Evolutionary conservation across 805 yeast genomes (phyloP).

Genomic region (Suhomyces sp.): DNA sequence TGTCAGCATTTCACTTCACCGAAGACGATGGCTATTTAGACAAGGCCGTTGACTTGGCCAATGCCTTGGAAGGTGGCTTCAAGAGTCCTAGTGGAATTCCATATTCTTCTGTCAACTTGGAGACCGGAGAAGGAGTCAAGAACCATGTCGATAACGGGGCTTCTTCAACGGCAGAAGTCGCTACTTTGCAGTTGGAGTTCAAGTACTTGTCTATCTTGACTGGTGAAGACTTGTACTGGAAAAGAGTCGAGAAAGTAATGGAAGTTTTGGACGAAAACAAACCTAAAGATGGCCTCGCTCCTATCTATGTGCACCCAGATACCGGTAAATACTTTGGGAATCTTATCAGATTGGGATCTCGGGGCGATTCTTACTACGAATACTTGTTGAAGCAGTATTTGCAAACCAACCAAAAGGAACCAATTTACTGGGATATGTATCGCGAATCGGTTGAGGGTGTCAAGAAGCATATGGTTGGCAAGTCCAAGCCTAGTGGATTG

Average conservation of each 20-base stretch:
- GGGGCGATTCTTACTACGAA: constrained; percentile 94
- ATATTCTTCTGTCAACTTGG: constrained; percentile 71
- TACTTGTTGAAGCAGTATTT: constrained; percentile 81
- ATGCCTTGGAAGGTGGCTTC: constrained; percentile 67
- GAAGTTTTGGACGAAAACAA: constrained; percentile 61
- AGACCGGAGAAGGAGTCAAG: constrained; percentile 55
- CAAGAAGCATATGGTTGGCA: constrained; percentile 57
- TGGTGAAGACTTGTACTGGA: constrained; percentile 78
- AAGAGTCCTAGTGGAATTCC: constrained; percentile 69
- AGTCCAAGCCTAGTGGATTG: constrained; percentile 60
- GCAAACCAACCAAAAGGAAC: constrained; percentile 64
- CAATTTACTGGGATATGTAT: constrained; percentile 68
- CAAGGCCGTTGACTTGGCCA: constrained; percentile 75
- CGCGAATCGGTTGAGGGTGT: constrained; percentile 76
- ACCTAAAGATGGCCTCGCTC: constrained; percentile 74
- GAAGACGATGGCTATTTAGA: constrained; percentile 69
- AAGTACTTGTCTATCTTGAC: constrained; percentile 78
- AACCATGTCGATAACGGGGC: constrained; percentile 73
- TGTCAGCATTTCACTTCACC: constrained; percentile 75
- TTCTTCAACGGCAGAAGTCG: constrained; percentile 84
- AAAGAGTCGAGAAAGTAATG: constrained; percentile 71
- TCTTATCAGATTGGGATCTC: constrained; percentile 76
- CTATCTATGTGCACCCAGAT: constrained; percentile 74
- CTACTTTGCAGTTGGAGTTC: constrained; percentile 84
- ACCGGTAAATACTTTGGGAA: constrained; percentile 65